phyloP scores from a whole-genome alignment of 2,329 filamentous ascomycete species.

The Pyrenophora tritici-repentis region DNA sequence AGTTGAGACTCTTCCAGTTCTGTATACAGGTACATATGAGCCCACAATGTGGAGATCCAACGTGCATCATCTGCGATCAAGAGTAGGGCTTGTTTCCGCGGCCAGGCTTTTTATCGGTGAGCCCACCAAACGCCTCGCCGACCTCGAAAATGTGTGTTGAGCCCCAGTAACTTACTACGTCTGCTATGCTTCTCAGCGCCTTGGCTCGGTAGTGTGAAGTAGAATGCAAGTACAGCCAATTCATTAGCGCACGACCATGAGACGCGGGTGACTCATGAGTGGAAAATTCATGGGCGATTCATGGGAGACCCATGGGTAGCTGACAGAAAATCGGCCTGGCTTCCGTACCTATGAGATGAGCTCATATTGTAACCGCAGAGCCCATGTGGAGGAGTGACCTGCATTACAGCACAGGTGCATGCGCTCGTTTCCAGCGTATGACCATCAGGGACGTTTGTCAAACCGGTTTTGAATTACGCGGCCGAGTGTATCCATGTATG shows the following conservation, averaged over 20 bases:
- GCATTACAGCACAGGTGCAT: no score
- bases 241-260: not conserved
- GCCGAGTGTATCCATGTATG: not conserved
- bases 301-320: no score
- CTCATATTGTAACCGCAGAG: no score
- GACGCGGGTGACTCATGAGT: not conserved
- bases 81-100: not conserved
- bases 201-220: not conserved
- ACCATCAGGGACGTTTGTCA: no score
- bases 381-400: no score
- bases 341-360: no score
- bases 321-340: no score
- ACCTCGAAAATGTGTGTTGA: not conserved
- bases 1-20: slow-evolving; percentile 3
- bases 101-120: not conserved
- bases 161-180: not conserved
- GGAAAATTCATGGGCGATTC: not conserved
- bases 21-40: slow-evolving; percentile 9
- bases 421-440: no score
- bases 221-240: not conserved
- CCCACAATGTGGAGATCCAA: slow-evolving; percentile 4
- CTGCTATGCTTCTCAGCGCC: not conserved
- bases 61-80: not conserved
- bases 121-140: not conserved
- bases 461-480: not conserved